Conservation (phyloP, 257 asterid species). For the Rhazya stricta region DNA sequence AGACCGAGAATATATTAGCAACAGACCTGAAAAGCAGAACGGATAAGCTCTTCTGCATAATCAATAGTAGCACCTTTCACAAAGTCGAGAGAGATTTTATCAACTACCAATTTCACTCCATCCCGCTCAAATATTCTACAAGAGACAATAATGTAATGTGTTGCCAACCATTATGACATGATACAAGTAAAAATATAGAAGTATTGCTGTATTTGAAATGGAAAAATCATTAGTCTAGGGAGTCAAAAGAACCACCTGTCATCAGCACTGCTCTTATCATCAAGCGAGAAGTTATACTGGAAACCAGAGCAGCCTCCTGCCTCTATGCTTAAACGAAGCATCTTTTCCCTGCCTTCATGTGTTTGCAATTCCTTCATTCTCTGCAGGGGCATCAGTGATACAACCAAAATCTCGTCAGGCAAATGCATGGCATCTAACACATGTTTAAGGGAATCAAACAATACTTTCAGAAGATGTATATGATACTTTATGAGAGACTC, state of each 20-base stretch:
- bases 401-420: conserved; percentile 3
- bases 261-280: conserved; percentile 58
- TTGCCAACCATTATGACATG: conserved; percentile 2
- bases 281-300: conserved; percentile 83
- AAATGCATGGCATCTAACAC: conserved; percentile 5
- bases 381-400: conserved; percentile 28
- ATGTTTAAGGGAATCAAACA: neutral
- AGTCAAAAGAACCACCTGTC: conserved; percentile 70
- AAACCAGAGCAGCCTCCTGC: conserved; percentile 99
- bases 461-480: neutral
- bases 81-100: conserved; percentile 69
- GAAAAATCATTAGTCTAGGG: conserved; percentile 4
- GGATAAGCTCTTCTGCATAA: conserved; percentile 91
- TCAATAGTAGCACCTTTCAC: conserved; percentile 93
- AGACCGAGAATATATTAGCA: neutral
- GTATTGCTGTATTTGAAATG: neutral
- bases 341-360: conserved; percentile 50
- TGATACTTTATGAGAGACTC: neutral
- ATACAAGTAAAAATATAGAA: neutral
- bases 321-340: conserved; percentile 86
- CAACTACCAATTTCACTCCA: conserved; percentile 91
- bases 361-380: conserved; percentile 83
- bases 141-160: neutral
- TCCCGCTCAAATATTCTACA: conserved; percentile 81
- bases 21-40: conserved; percentile 94